These are phyloP conservation scores for Scytalidium lignicola DNA, from an alignment of 2,329 filamentous ascomycete species.

Conservation along the genomic window DNA sequence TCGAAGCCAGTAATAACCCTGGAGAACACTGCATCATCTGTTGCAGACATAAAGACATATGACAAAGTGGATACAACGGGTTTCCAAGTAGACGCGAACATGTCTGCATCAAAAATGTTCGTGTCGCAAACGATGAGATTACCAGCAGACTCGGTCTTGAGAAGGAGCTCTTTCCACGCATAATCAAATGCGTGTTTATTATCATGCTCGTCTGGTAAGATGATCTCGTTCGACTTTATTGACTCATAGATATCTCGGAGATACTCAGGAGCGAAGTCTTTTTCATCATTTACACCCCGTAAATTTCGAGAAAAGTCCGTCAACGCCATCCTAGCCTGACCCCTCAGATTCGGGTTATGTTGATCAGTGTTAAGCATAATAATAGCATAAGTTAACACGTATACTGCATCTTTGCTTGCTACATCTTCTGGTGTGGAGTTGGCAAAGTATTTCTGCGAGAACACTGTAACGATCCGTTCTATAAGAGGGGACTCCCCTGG, in stretches of 20 bases:
- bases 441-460: slow-evolving; percentile 78
- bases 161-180: slow-evolving; percentile 89
- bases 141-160: slow-evolving; percentile 75
- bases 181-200: slow-evolving; percentile 96
- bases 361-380: slow-evolving; percentile 98
- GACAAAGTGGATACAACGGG: slow-evolving; percentile 91
- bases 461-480: slow-evolving; percentile 82
- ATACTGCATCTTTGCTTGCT: slow-evolving; percentile 81
- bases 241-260: slow-evolving; percentile 83
- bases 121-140: slow-evolving; percentile 77
- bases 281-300: slow-evolving; percentile 80
- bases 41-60: slow-evolving; percentile 98
- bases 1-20: slow-evolving; percentile 92
- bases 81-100: slow-evolving; percentile 95
- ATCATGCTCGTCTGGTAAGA: slow-evolving; percentile 93
- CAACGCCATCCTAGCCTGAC: slow-evolving; percentile 75
- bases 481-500: slow-evolving; percentile 92
- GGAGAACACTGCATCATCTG: slow-evolving; percentile 91
- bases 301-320: slow-evolving; percentile 82
- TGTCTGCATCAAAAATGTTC: slow-evolving; percentile 93
- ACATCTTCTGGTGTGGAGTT: slow-evolving; percentile 67
- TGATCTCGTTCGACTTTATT: slow-evolving; percentile 91
- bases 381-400: slow-evolving; percentile 88
- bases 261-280: slow-evolving; percentile 80
- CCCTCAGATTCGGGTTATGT: slow-evolving; percentile 85